Evolutionary conservation across 495 filamentous ascomycete genomes (phyloP).

Genomic region (Aspergillus campestris): DNA sequence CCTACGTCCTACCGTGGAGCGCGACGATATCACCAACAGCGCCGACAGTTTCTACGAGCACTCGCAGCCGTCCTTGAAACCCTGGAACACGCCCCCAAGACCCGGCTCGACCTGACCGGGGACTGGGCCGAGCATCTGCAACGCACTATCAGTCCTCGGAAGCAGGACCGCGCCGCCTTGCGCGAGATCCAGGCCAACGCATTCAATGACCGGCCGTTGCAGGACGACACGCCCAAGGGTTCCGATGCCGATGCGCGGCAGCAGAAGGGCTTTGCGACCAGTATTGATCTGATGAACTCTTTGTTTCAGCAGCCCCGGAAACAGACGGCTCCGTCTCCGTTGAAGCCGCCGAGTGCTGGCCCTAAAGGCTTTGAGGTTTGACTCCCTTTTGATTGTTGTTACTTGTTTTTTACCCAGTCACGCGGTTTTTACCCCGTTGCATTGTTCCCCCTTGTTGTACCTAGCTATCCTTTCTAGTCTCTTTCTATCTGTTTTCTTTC

Average conservation of each 20-base stretch:
- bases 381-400: slow-evolving; percentile 35
- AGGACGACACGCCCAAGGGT: slow-evolving; percentile 29
- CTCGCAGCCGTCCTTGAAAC: slow-evolving; percentile 27
- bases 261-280: slow-evolving; percentile 58
- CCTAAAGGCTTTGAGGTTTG: slow-evolving; percentile 68
- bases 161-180: slow-evolving; percentile 66
- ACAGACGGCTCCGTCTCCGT: slow-evolving; percentile 25
- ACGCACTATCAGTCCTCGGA: slow-evolving; percentile 82
- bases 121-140: slow-evolving; percentile 91
- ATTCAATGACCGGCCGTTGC: slow-evolving; percentile 32
- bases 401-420: slow-evolving; percentile 13
- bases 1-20: slow-evolving; percentile 60
- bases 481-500: too few relatives aligned
- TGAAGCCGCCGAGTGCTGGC: slow-evolving; percentile 36
- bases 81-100: slow-evolving; percentile 52
- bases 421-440: not conserved
- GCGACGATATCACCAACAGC: slow-evolving; percentile 33
- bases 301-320: slow-evolving; percentile 52
- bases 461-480: too few relatives aligned
- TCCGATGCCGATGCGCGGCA: slow-evolving; percentile 27
- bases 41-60: slow-evolving; percentile 39
- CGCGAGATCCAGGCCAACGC: slow-evolving; percentile 50
- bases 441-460: too few relatives aligned
- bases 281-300: slow-evolving; percentile 88
- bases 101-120: slow-evolving; percentile 46